Evolutionary conservation across 805 yeast genomes (phyloP).

Genomic region (Monosporozyma yasuniensis): DNA sequence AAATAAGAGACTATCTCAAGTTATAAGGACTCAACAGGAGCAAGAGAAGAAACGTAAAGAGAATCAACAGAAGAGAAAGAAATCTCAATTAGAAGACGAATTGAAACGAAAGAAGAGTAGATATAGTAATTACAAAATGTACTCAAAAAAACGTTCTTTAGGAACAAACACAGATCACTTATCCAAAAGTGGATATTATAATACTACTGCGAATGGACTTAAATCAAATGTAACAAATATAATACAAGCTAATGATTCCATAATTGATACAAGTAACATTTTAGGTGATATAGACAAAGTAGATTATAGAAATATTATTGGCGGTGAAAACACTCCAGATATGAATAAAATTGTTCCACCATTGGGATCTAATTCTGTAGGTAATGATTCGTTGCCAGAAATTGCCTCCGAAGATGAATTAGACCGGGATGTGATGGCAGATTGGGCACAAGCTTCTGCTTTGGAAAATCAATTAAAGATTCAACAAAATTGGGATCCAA

Average conservation of each 20-base stretch:
- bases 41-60: slow-evolving; percentile 20
- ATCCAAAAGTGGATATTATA: not conserved
- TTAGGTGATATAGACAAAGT: slow-evolving; percentile 24
- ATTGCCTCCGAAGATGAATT: slow-evolving; percentile 47
- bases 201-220: not conserved
- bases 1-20: slow-evolving; percentile 26
- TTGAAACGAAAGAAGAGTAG: slow-evolving; percentile 12
- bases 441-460: slow-evolving; percentile 59
- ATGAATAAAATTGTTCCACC: not conserved
- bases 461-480: slow-evolving; percentile 36
- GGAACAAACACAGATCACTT: not conserved
- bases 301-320: slow-evolving; percentile 25
- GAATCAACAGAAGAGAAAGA: slow-evolving; percentile 17
- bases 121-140: slow-evolving; percentile 7
- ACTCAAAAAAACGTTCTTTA: slow-evolving; percentile 1
- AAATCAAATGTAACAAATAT: not conserved
- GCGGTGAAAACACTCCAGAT: slow-evolving; percentile 4
- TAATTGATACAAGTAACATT: slow-evolving; percentile 9
- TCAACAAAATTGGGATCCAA: slow-evolving; percentile 54
- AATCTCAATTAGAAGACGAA: slow-evolving; percentile 23
- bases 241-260: not conserved
- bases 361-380: slow-evolving; percentile 2
- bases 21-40: slow-evolving; percentile 27
- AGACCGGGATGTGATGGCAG: slow-evolving; percentile 40
- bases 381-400: slow-evolving; percentile 35